These are phyloP conservation scores for Yamadazyma endophytica DNA, from an alignment of 805 yeast species.

Conservation along the genomic window DNA sequence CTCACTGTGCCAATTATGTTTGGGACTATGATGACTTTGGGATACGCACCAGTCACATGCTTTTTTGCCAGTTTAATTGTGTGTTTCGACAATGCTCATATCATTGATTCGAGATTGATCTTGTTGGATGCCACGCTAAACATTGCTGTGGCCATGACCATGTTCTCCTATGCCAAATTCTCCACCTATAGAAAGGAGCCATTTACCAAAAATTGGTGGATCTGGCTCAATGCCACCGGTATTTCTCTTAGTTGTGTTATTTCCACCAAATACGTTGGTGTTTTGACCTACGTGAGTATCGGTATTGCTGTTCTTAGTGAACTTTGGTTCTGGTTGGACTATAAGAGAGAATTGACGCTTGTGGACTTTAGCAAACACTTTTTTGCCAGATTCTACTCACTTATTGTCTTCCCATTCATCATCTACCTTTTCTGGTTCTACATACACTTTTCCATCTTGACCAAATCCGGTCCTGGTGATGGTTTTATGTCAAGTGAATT, in stretches of 20 bases:
- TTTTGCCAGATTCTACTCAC: slow-evolving; percentile 62
- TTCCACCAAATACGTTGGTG: slow-evolving; percentile 94
- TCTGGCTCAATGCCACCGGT: slow-evolving; percentile 84
- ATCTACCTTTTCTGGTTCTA: slow-evolving; percentile 89
- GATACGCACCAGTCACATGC: slow-evolving; percentile 75
- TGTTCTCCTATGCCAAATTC: slow-evolving; percentile 76
- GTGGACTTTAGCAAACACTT: slow-evolving; percentile 64
- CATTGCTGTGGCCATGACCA: slow-evolving; percentile 74
- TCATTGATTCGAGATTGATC: slow-evolving; percentile 85
- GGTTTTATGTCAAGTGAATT: slow-evolving; percentile 91
- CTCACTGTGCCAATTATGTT: slow-evolving; percentile 81
- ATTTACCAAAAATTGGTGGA: slow-evolving; percentile 74
- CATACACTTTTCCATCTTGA: slow-evolving; percentile 79
- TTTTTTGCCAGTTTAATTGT: slow-evolving; percentile 72
- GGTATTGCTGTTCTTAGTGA: slow-evolving; percentile 85
- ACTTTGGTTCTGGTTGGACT: slow-evolving; percentile 82
- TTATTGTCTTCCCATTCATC: slow-evolving; percentile 75
- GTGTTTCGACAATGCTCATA: slow-evolving; percentile 85
- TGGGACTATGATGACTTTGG: slow-evolving; percentile 79
- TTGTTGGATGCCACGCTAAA: slow-evolving; percentile 87
- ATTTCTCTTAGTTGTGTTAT: slow-evolving; percentile 84
- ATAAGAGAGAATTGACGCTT: slow-evolving; percentile 59
- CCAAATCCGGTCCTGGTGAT: slow-evolving; percentile 94
- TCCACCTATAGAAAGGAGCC: slow-evolving; percentile 62
- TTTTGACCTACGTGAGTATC: slow-evolving; percentile 80